A percentile compares a stretch with the other conserved stretches of the same genome.
These are phyloP conservation scores for Chiua sp. DNA, from an alignment of 1,284 basidiomycete species.

Conservation along the genomic window DNA sequence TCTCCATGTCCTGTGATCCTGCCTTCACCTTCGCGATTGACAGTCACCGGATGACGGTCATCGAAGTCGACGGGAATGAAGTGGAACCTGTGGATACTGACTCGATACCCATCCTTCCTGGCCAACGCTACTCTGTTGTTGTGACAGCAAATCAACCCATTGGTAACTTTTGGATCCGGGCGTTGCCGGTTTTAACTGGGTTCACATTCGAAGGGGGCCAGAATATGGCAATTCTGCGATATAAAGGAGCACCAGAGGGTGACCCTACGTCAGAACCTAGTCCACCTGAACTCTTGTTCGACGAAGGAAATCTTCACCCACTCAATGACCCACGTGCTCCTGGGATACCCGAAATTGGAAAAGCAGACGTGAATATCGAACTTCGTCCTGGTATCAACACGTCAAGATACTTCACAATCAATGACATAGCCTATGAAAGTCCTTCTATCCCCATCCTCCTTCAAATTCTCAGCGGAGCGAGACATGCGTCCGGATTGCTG, in stretches of 20 bases:
- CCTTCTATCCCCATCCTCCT: slow-evolving; percentile 33
- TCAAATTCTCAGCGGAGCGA: slow-evolving; percentile 39
- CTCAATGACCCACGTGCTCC: slow-evolving; percentile 35
- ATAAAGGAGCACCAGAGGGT: slow-evolving; percentile 43
- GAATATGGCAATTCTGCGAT: slow-evolving; percentile 58
- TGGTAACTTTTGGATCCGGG: slow-evolving; percentile 50
- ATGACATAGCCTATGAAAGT: slow-evolving; percentile 17
- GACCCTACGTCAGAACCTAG: slow-evolving; percentile 45
- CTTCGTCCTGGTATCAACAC: slow-evolving; percentile 14
- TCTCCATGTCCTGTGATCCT: slow-evolving; percentile 37
- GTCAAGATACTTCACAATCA: slow-evolving; percentile 8
- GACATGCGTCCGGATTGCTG: slow-evolving; percentile 20
- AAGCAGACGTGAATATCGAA: slow-evolving; percentile 29
- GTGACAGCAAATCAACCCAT: slow-evolving; percentile 34
- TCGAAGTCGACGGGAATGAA: slow-evolving; percentile 52
- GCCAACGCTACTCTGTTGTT: slow-evolving; percentile 41
- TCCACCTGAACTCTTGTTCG: slow-evolving; percentile 27
- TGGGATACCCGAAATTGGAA: slow-evolving; percentile 23
- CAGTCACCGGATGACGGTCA: slow-evolving; percentile 44
- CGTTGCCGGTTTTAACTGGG: slow-evolving; percentile 8
- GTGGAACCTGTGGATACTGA: slow-evolving; percentile 45
- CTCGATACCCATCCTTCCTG: slow-evolving; percentile 42
- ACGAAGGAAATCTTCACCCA: slow-evolving; percentile 38
- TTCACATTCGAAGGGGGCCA: slow-evolving; percentile 40
- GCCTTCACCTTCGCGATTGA: slow-evolving; percentile 44